Evolutionary conservation across 495 filamentous ascomycete species (phyloP), one percentile per base, ranked within the genome.

Genomic region (Aspergillus sclerotiicarbonarius): DNA sequence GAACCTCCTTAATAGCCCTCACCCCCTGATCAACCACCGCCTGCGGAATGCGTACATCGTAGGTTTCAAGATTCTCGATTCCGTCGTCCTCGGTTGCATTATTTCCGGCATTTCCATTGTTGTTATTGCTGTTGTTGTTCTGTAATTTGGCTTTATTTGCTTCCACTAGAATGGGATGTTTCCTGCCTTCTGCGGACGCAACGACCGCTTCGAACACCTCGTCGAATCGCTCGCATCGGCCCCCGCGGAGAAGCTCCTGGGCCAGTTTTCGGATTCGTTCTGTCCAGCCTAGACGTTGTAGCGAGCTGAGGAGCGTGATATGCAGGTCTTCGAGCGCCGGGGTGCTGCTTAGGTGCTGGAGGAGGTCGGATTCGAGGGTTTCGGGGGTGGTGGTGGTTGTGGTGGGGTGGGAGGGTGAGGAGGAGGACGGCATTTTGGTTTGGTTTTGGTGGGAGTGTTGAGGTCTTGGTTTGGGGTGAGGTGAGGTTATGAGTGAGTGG

Each of bases 171-270:
- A 62, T 64, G 8, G 73, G 67, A 57, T 76, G 72, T 20, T 47
- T 54, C 43, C 72, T 51, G 5, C 76, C 75, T 51, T 73, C 70
- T 13, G 76, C 75, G 3, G 73, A 72, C n/a, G 75, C 72, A 8
- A 77, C 64, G 7, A 79, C 70, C 9, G 72, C 72, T 12, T 74
- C 76, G 58, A 79, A 68, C 54, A 79, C 69, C 46, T 79, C 76
- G 51, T 79, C 76, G 53, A 79, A 79, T 31, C 72, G 75, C 65
- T 76, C 74, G 59, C 76, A 79, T 44, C 75, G 75, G 39, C 74
- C 74, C 32, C 69, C 75, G 66, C 76, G 75, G 45, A 79, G 72
- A 44, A 79, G 75, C 52, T 79, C 75, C 18, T 69, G 71, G 19
- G 73, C 68, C 7, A 77, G 59, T 37, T 57, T 64, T 20, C 72